Percentiles rank a stretch among this genome's conserved stretches.
These are phyloP conservation scores for Xylariaceae sp. DNA, from an alignment of 2,329 filamentous ascomycete species.

Conservation along the genomic window DNA sequence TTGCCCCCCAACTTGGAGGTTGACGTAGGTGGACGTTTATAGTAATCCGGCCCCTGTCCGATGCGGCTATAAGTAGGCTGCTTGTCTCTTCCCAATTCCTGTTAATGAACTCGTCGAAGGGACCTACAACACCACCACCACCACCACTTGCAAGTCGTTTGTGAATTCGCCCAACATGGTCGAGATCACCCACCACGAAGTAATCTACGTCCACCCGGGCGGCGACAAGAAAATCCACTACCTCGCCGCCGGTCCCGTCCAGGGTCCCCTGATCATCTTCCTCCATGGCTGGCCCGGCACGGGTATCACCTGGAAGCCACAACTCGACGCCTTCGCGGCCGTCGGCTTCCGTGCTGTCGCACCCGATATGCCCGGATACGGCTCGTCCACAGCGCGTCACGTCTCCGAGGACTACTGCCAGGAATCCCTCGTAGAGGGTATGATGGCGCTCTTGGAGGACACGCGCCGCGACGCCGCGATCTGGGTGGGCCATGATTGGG, in stretches of 20 bases:
- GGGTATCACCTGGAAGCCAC: slow-evolving; percentile 31
- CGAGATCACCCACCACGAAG: slow-evolving; percentile 18
- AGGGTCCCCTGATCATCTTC: slow-evolving; percentile 32
- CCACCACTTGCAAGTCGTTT: not conserved
- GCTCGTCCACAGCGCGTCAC: slow-evolving; percentile 32
- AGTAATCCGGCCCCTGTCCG: too few species aligned
- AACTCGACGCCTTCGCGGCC: slow-evolving; percentile 28
- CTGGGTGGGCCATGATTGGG: slow-evolving; percentile 47
- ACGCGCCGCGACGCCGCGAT: slow-evolving; percentile 35
- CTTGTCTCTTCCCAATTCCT: not conserved
- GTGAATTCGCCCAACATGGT: slow-evolving; percentile 1
- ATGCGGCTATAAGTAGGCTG: not conserved
- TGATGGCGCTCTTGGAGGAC: slow-evolving; percentile 33
- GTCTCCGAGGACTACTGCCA: slow-evolving; percentile 30
- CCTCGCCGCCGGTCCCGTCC: slow-evolving; percentile 26
- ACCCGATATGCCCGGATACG: slow-evolving; percentile 36
- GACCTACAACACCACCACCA: not conserved
- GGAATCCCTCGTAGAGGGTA: slow-evolving; percentile 31
- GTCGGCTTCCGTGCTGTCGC: slow-evolving; percentile 33
- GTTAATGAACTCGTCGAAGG: not conserved
- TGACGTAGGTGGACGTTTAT: too few species aligned
- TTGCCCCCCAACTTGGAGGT: too few species aligned
- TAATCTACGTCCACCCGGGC: slow-evolving; percentile 14
- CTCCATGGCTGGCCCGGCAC: slow-evolving; percentile 37
- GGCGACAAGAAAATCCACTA: slow-evolving; percentile 30